Evolutionary conservation across 495 filamentous ascomycete genomes (phyloP).

Genomic region (Lophiotrema nucula): DNA sequence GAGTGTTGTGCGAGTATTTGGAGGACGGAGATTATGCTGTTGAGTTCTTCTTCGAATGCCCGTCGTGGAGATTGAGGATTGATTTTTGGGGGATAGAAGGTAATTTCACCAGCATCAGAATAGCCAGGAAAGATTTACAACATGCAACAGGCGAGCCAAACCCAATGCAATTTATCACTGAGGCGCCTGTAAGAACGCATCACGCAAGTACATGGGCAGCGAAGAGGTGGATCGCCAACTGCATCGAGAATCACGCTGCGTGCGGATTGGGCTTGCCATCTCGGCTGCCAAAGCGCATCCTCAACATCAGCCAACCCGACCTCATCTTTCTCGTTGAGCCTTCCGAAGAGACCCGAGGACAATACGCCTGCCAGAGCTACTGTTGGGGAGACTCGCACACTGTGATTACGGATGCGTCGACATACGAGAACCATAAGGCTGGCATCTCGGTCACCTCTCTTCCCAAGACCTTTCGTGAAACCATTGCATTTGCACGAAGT

Average conservation of each 20-base stretch:
- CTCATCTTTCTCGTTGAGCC: not conserved
- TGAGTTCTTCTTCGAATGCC: too few species aligned
- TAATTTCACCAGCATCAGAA: too few species aligned
- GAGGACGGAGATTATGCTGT: not conserved
- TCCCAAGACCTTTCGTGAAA: constrained; percentile 11
- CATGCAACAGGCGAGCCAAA: too few species aligned
- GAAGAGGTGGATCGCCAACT: not conserved
- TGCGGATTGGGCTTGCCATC: not conserved
- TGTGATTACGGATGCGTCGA: not conserved
- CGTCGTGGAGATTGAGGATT: too few species aligned
- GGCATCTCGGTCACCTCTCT: not conserved
- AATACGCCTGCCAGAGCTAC: not conserved
- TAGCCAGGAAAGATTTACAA: too few species aligned
- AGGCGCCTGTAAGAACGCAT: too few species aligned
- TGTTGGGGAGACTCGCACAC: not conserved
- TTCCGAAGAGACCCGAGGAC: not conserved
- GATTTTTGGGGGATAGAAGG: too few species aligned
- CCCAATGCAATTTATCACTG: too few species aligned
- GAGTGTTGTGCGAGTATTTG: not conserved
- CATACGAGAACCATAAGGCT: not conserved
- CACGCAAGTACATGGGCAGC: too few species aligned
- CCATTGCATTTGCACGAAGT: not conserved
- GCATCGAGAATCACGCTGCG: not conserved
- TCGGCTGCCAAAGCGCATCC: not conserved
- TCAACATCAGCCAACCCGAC: not conserved